Percentiles rank a stretch among this genome's conserved stretches.
Evolutionary conservation across 2,329 filamentous ascomycete genomes (phyloP).

Genomic region (Cordyceps sp.): DNA sequence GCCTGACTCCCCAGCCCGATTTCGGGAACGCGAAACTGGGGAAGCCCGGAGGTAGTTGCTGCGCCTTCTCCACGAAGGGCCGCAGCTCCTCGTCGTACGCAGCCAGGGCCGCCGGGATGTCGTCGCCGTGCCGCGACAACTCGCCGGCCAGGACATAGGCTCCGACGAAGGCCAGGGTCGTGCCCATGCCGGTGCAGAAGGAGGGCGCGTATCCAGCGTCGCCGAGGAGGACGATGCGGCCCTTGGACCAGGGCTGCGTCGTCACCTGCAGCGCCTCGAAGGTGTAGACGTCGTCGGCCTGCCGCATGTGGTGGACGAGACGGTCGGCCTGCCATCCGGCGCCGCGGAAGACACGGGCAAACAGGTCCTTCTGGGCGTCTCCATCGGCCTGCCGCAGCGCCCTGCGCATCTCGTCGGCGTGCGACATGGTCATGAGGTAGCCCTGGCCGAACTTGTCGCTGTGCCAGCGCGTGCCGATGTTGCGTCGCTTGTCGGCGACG

Average conservation of each 20-base stretch:
- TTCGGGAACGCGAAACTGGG: slow-evolving; percentile 10
- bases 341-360: slow-evolving; percentile 22
- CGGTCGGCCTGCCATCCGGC: slow-evolving; percentile 27
- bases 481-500: slow-evolving; percentile 15
- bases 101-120: slow-evolving; percentile 13
- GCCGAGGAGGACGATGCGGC: slow-evolving; percentile 25
- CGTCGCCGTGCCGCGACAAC: slow-evolving; percentile 10
- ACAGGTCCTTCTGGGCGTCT: slow-evolving; percentile 19
- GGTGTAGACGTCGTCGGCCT: slow-evolving; percentile 25
- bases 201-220: slow-evolving; percentile 32
- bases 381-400: slow-evolving; percentile 7
- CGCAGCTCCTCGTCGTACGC: slow-evolving; percentile 23
- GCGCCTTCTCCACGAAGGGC: slow-evolving; percentile 21
- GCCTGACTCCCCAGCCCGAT: slow-evolving; percentile 10
- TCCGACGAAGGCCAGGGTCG: slow-evolving; percentile 23
- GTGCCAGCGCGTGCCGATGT: slow-evolving; percentile 11
- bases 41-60: slow-evolving; percentile 15
- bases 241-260: slow-evolving; percentile 15
- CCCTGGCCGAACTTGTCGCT: slow-evolving; percentile 7
- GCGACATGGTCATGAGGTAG: slow-evolving; percentile 13
- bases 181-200: slow-evolving; percentile 30
- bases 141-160: slow-evolving; percentile 35
- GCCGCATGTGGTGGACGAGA: slow-evolving; percentile 17
- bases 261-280: slow-evolving; percentile 25
- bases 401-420: slow-evolving; percentile 10